A percentile compares a stretch with the other conserved stretches of the same genome.
These are phyloP conservation scores for Fusarium azukiicola DNA, from an alignment of 2,329 filamentous ascomycete species.

Conservation along the genomic window DNA sequence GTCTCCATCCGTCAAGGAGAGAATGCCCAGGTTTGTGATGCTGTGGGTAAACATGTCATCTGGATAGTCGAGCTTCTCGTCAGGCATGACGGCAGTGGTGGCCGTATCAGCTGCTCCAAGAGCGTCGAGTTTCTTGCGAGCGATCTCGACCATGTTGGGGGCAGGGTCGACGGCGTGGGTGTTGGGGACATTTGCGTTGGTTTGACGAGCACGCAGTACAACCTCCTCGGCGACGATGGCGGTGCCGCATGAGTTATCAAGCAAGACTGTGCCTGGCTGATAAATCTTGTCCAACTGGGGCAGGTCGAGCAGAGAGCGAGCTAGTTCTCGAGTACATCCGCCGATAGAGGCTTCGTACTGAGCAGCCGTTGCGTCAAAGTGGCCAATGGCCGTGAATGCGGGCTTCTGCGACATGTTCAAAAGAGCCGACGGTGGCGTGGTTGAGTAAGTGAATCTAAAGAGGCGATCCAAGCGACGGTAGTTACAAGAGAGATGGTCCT, in stretches of 20 bases:
- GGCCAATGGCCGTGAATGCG: background rate
- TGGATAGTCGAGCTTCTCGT: background rate
- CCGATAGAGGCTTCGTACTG: background rate
- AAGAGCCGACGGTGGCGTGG: too few relatives aligned
- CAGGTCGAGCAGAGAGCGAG: background rate
- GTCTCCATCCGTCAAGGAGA: background rate
- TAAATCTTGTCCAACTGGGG: background rate
- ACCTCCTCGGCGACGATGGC: background rate
- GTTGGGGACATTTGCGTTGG: background rate
- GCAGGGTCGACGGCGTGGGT: background rate
- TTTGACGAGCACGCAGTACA: background rate
- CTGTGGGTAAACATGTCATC: slow-evolving; percentile 13
- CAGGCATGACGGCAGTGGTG: background rate
- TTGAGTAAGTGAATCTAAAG: too few relatives aligned
- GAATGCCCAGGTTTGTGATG: background rate
- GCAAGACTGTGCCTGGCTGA: background rate
- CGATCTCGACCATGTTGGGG: background rate
- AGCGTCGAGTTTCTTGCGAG: background rate
- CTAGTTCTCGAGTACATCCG: background rate
- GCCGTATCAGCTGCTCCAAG: background rate
- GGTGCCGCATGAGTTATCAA: background rate
- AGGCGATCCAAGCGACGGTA: too few relatives aligned
- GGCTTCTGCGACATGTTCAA: background rate
- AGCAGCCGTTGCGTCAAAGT: background rate
- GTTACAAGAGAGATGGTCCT: too few relatives aligned